phyloP scores from a whole-genome alignment of 345 rosid species.

The Lepidium didymum region DNA sequence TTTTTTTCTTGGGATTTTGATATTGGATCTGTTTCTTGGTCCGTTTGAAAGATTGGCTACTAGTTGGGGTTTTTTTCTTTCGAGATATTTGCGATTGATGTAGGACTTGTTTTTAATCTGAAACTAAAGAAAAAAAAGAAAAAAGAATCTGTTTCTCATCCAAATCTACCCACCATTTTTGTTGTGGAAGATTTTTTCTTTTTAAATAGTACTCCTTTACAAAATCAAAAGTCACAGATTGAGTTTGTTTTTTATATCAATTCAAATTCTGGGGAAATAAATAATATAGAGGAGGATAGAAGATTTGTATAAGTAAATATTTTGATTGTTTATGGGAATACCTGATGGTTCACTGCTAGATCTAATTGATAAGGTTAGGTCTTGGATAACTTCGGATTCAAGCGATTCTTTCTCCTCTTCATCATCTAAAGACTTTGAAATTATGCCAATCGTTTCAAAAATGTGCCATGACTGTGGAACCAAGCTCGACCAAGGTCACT shows the following conservation, averaged over 20 bases:
- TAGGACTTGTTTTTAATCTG: conserved; percentile 10
- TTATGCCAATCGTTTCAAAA: conserved; percentile 40
- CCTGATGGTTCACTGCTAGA: conserved; percentile 63
- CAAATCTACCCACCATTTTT: conserved; percentile 53
- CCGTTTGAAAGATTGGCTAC: background rate
- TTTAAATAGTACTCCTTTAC: conserved; percentile 1
- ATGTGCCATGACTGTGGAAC: conserved; percentile 49
- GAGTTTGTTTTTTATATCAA: background rate
- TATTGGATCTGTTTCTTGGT: conserved; percentile 30
- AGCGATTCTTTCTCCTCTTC: conserved; percentile 42
- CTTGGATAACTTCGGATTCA: conserved; percentile 63
- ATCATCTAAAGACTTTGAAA: conserved; percentile 20
- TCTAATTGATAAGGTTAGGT: conserved; percentile 63
- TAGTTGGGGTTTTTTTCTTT: conserved; percentile 19
- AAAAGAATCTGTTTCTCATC: conserved; percentile 23
- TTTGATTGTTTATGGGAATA: conserved; percentile 58
- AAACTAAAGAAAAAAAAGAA: background rate
- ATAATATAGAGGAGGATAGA: background rate
- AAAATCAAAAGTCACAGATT: conserved; percentile 19
- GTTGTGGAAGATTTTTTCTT: conserved; percentile 36
- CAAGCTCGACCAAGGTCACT: conserved; percentile 31
- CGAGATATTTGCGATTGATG: conserved; percentile 9
- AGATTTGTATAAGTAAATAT: conserved; percentile 21
- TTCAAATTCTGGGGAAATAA: conserved; percentile 15
- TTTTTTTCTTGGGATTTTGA: conserved; percentile 25